phyloP scores from a whole-genome alignment of 805 yeast genomes.

The Starmerella vitae region DNA sequence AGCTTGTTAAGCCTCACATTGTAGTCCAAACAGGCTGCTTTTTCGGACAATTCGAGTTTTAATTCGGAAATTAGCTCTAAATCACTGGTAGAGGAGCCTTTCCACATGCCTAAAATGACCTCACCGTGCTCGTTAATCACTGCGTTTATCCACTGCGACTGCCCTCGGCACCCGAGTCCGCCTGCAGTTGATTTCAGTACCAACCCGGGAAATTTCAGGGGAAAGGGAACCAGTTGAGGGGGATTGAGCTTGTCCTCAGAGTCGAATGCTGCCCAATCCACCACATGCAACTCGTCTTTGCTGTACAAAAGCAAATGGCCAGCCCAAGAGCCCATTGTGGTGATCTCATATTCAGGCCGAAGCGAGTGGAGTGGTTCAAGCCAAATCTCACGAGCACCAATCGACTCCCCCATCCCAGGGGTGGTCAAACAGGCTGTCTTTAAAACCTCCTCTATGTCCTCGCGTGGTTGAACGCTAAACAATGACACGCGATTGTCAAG shows the following conservation, averaged over 20 bases:
- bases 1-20: constrained; percentile 33
- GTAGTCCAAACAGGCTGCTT: constrained; percentile 23
- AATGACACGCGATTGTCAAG: constrained; percentile 13
- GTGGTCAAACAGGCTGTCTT: constrained; percentile 7
- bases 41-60: not conserved
- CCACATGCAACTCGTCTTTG: constrained; percentile 7
- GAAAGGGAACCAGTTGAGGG: constrained; percentile 1
- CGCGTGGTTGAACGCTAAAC: constrained; percentile 12
- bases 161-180: not conserved
- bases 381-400: constrained; percentile 27
- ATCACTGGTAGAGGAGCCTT: not conserved
- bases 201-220: not conserved
- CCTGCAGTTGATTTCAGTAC: not conserved
- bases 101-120: not conserved
- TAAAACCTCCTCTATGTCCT: constrained; percentile 19
- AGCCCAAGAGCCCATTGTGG: constrained; percentile 8
- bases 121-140: constrained; percentile 2
- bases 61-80: not conserved
- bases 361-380: constrained; percentile 19
- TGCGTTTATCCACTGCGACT: constrained; percentile 3
- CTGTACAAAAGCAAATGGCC: constrained; percentile 9
- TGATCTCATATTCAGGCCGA: constrained; percentile 7
- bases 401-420: constrained; percentile 32
- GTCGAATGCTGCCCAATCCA: constrained; percentile 19
- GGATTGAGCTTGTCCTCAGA: constrained; percentile 24